phyloP scores from a whole-genome alignment of 805 yeast species.

The Ogataea sp. region DNA sequence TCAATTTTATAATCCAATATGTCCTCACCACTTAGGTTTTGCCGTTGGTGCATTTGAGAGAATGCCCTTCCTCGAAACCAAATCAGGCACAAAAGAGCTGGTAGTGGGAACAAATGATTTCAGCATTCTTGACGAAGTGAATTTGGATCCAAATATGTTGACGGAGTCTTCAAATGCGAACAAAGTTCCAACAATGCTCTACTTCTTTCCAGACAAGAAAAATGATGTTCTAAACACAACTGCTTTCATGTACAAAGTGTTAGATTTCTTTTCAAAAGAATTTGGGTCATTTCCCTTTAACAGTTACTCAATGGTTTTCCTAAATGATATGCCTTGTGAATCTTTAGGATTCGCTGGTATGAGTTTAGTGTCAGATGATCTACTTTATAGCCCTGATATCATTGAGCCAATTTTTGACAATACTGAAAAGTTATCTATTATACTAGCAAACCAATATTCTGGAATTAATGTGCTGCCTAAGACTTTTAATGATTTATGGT shows the following conservation, averaged over 20 bases:
- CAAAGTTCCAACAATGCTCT: constrained; percentile 50
- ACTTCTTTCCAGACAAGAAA: constrained; percentile 51
- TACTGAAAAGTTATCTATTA: constrained; percentile 60
- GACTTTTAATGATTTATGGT: constrained; percentile 78
- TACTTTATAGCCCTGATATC: constrained; percentile 63
- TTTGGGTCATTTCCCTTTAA: constrained; percentile 92
- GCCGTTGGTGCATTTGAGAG: constrained; percentile 83
- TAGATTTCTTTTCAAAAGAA: constrained; percentile 78
- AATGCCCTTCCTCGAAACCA: constrained; percentile 41
- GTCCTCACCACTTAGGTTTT: constrained; percentile 94
- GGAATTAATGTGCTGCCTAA: constrained; percentile 86
- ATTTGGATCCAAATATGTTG: constrained; percentile 21
- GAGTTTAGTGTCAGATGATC: constrained; percentile 47
- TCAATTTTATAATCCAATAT: constrained; percentile 75
- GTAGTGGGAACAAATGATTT: neutral
- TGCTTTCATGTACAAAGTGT: constrained; percentile 64
- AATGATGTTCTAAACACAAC: constrained; percentile 63
- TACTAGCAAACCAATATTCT: constrained; percentile 85
- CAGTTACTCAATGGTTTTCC: constrained; percentile 69
- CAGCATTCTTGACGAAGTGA: constrained; percentile 8
- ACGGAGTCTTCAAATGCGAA: constrained; percentile 16
- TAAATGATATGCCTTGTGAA: constrained; percentile 43
- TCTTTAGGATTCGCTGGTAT: constrained; percentile 68
- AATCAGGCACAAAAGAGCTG: constrained; percentile 21
- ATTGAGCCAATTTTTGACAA: constrained; percentile 72